These are phyloP conservation scores for Laguncularia racemosa DNA, from an alignment of 345 rosid genomes.

Conservation along the genomic window DNA sequence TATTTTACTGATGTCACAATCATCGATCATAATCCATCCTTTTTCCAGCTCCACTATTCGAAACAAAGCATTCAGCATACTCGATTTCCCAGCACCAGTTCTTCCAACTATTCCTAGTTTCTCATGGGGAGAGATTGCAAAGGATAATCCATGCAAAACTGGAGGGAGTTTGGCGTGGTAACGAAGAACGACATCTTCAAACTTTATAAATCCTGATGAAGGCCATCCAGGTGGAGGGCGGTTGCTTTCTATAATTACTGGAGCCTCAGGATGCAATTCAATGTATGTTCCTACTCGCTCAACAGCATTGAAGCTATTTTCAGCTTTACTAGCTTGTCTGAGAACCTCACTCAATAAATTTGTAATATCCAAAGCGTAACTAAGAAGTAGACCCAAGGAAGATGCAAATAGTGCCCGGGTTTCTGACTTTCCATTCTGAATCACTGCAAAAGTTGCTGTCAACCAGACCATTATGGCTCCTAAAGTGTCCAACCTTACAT, in stretches of 20 bases:
- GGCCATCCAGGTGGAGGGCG: slow-evolving; percentile 89
- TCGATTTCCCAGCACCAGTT: slow-evolving; percentile 96
- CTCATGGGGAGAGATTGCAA: slow-evolving; percentile 54
- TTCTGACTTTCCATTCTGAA: slow-evolving; percentile 58
- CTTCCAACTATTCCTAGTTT: slow-evolving; percentile 94
- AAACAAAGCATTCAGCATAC: slow-evolving; percentile 87
- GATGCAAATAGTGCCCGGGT: slow-evolving; percentile 68
- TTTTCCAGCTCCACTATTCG: slow-evolving; percentile 79
- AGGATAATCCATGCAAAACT: slow-evolving; percentile 72
- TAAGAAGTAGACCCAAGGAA: slow-evolving; percentile 90
- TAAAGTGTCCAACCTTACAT: slow-evolving; percentile 68
- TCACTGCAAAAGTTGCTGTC: slow-evolving; percentile 81
- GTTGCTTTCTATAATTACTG: slow-evolving; percentile 47
- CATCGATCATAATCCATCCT: slow-evolving; percentile 74
- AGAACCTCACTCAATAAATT: slow-evolving; percentile 65
- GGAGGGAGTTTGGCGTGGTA: slow-evolving; percentile 90
- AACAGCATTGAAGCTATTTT: slow-evolving; percentile 89
- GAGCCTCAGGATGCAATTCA: slow-evolving; percentile 84
- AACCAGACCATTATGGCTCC: slow-evolving; percentile 96
- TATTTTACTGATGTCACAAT: slow-evolving; percentile 45
- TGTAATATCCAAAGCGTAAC: slow-evolving; percentile 79
- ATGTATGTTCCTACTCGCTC: slow-evolving; percentile 84
- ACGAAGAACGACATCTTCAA: slow-evolving; percentile 75
- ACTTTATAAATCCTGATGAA: slow-evolving; percentile 61
- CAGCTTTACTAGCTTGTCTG: slow-evolving; percentile 88